phyloP scores from a whole-genome alignment of 2,329 filamentous ascomycete genomes.

The Aureobasidium sp. region DNA sequence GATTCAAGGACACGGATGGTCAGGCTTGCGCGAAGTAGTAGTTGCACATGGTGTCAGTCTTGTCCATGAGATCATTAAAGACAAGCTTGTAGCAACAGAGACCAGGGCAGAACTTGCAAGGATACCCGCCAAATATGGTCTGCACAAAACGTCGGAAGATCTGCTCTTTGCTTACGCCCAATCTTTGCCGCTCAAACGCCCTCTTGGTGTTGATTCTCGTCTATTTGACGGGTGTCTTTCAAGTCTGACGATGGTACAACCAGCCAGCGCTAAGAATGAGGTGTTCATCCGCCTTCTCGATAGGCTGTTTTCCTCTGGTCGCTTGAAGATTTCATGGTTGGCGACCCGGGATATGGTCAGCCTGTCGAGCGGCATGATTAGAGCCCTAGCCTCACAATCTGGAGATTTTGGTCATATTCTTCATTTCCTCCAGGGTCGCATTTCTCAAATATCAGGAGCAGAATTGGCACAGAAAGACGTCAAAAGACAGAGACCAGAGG shows the following conservation, averaged over 20 bases:
- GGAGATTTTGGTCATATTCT: background rate
- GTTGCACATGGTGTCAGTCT: conserved; percentile 35
- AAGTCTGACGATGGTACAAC: background rate
- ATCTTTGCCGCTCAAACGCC: conserved; percentile 9
- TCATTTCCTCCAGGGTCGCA: background rate
- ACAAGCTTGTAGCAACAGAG: conserved; percentile 24
- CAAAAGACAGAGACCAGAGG: background rate
- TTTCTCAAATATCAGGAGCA: background rate
- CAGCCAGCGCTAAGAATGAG: background rate
- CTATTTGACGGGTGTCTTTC: conserved; percentile 7
- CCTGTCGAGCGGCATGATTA: conserved; percentile 31
- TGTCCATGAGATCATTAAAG: conserved; percentile 31
- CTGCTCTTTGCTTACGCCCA: background rate
- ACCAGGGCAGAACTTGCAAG: conserved; percentile 6
- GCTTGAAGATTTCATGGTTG: conserved; percentile 33
- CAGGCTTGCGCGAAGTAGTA: conserved; percentile 34
- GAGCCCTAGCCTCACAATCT: conserved; percentile 19
- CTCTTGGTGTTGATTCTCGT: background rate
- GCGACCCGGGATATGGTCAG: conserved; percentile 31
- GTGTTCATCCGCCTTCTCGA: conserved; percentile 15
- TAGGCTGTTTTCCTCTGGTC: conserved; percentile 29
- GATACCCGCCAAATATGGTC: background rate
- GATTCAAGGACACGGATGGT: conserved; percentile 31
- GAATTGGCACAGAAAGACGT: background rate
- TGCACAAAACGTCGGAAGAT: background rate